Base-by-base conservation (phyloP, 192 early-diverging fungal genomes). In the Neocallimastix lanati region DNA sequence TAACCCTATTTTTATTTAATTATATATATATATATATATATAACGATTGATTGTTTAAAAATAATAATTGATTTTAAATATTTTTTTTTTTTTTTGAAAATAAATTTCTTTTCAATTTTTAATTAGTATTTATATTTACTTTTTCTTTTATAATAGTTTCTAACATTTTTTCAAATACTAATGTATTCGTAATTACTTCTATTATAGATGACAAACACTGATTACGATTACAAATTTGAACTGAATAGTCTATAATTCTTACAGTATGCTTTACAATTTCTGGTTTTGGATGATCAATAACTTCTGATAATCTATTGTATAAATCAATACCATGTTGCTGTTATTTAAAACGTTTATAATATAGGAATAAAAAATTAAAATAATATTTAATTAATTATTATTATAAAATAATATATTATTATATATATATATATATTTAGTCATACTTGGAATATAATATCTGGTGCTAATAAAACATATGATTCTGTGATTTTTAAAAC, bases 401-500 rank as follows among this genome's bases (percentile, higher is more conserved):
- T n/a, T n/a, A n/a, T n/a, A n/a, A n/a, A n/a, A n/a, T n/a, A n/a
- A n/a, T n/a, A n/a, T n/a, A n/a, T n/a, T n/a, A n/a, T n/a, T n/a
- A n/a, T n/a, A n/a, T n/a, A n/a, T n/a, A n/a, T n/a, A n/a, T n/a
- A n/a, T n/a, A n/a, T n/a, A n/a, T n/a, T n/a, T n/a, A n/a, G n/a
- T n/a, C n/a, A 76, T 82, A 91, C 90, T 82, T 92, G 91, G 36
- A 90, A 83, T 11, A 88, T 83, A 28, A 80, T 76, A 35, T 84
- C 85, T 12, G 91, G 86, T 77, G 85, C 88, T 5, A 98, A 81
- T 38, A 96, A 78, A 29, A 93, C 83, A 81, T 94, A 96, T 77
- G 93, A 90, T 83, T 98, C 95, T n/a, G 95, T 78, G n/a, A 96
- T 89, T 78, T 89, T 91, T 36, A 98, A 87, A 58, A 93, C 86